phyloP scores from a whole-genome alignment of 2,329 filamentous ascomycete genomes.

The Cytospora leucostoma region DNA sequence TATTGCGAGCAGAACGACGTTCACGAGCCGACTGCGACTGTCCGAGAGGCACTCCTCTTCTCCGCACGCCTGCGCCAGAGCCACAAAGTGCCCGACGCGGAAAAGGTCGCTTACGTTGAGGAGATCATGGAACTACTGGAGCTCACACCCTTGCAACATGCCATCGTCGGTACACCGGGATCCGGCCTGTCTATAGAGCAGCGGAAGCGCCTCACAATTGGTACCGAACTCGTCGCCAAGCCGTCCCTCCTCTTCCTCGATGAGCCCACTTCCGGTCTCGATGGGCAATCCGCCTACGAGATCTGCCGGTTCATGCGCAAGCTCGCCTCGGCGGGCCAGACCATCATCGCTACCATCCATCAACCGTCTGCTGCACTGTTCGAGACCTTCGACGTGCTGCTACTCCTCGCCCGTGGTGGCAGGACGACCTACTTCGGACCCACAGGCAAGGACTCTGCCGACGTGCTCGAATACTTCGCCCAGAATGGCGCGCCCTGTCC shows the following conservation, averaged over 20 bases:
- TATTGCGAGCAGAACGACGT: conserved; percentile 83
- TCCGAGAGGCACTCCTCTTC: conserved; percentile 75
- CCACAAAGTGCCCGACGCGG: conserved; percentile 60
- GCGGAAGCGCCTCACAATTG: conserved; percentile 67
- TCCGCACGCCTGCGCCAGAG: conserved; percentile 74
- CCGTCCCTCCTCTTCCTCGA: conserved; percentile 56
- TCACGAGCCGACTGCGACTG: conserved; percentile 71
- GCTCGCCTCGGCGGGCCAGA: conserved; percentile 60
- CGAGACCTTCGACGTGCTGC: conserved; percentile 57
- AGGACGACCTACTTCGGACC: conserved; percentile 57
- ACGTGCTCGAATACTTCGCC: conserved; percentile 55
- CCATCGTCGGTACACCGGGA: conserved; percentile 47
- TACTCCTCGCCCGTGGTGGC: conserved; percentile 56
- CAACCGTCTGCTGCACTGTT: conserved; percentile 60
- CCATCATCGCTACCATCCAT: conserved; percentile 62
- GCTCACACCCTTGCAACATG: conserved; percentile 50
- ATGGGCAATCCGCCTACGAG: conserved; percentile 60
- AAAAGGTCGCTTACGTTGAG: conserved; percentile 76
- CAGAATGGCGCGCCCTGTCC: conserved; percentile 53
- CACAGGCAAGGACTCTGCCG: conserved; percentile 50
- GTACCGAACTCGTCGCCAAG: conserved; percentile 62
- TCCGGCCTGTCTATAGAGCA: conserved; percentile 52
- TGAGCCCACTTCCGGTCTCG: conserved; percentile 61
- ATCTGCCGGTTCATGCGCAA: conserved; percentile 64
- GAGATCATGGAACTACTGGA: conserved; percentile 70